Percentiles rank a stretch among this genome's conserved stretches.
Evolutionary conservation across 192 early-diverging fungal species (phyloP).

Genomic region (Coemansia sp.): DNA sequence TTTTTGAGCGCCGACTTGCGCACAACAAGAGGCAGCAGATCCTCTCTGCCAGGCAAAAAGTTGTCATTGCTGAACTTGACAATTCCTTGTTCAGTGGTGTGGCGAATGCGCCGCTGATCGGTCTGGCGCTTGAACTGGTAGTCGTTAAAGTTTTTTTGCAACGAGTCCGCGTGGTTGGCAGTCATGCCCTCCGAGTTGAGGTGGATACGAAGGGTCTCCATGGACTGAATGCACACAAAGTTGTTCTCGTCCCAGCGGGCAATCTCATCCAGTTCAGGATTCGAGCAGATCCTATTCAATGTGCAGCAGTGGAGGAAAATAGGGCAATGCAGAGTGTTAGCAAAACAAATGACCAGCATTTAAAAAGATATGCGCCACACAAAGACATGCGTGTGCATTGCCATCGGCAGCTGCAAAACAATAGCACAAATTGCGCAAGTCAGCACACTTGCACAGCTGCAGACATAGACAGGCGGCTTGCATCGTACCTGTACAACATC

Average conservation of each 20-base stretch:
- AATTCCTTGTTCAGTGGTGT: slow-evolving; percentile 34
- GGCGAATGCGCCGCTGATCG: slow-evolving; percentile 47
- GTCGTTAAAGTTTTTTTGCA: slow-evolving; percentile 52
- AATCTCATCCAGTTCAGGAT: slow-evolving; percentile 12
- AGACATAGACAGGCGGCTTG: neutral
- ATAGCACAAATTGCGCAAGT: neutral
- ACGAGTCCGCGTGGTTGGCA: slow-evolving; percentile 43
- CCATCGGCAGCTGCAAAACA: neutral
- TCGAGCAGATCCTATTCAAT: slow-evolving; percentile 26
- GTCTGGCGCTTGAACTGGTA: slow-evolving; percentile 47
- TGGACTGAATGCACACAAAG: slow-evolving; percentile 37
- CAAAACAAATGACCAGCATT: neutral
- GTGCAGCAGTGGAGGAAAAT: neutral
- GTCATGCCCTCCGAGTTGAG: slow-evolving; percentile 49
- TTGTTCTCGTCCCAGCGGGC: slow-evolving; percentile 37
- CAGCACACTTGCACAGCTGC: neutral
- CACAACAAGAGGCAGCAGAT: slow-evolving; percentile 30
- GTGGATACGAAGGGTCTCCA: slow-evolving; percentile 33
- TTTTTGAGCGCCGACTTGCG: slow-evolving; percentile 49
- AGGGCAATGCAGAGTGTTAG: no score
- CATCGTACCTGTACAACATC: slow-evolving; percentile 43
- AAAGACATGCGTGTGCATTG: neutral
- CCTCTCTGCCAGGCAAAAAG: slow-evolving; percentile 37
- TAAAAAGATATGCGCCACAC: neutral
- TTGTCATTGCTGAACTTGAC: slow-evolving; percentile 43